Evolutionary conservation across 1,139 yeast genomes (phyloP).

Genomic region (Magnusiomyces paraingens): DNA sequence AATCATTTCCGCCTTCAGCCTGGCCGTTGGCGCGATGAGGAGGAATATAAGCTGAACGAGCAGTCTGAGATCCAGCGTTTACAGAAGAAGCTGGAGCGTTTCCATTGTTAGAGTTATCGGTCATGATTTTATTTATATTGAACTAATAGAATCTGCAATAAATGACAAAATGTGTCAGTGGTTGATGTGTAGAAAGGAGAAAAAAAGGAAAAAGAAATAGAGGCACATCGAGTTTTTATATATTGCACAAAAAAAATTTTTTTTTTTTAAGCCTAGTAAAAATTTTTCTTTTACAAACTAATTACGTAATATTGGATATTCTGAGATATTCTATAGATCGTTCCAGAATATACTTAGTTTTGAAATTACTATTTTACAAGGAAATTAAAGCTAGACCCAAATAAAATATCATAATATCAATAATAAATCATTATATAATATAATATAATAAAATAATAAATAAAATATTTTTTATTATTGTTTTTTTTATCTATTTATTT

Average conservation of each 20-base stretch:
- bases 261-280: background rate
- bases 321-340: background rate
- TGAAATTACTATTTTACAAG: background rate
- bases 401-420: background rate
- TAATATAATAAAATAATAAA: background rate
- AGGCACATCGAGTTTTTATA: background rate
- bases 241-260: background rate
- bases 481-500: background rate
- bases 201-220: background rate
- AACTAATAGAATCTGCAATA: too few relatives aligned
- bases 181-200: background rate
- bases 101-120: background rate
- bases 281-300: background rate
- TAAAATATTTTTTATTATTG: background rate
- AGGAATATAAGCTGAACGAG: constrained; percentile 4
- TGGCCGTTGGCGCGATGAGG: constrained; percentile 6
- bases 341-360: background rate
- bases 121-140: background rate
- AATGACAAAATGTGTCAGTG: too few relatives aligned
- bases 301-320: background rate
- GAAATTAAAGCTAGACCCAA: background rate
- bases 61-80: constrained; percentile 1
- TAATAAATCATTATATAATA: too few relatives aligned
- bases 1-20: background rate
- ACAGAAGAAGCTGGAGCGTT: constrained; percentile 1